Conservation (phyloP, 176 grass and related monocot species). For the Ananas comosus region DNA sequence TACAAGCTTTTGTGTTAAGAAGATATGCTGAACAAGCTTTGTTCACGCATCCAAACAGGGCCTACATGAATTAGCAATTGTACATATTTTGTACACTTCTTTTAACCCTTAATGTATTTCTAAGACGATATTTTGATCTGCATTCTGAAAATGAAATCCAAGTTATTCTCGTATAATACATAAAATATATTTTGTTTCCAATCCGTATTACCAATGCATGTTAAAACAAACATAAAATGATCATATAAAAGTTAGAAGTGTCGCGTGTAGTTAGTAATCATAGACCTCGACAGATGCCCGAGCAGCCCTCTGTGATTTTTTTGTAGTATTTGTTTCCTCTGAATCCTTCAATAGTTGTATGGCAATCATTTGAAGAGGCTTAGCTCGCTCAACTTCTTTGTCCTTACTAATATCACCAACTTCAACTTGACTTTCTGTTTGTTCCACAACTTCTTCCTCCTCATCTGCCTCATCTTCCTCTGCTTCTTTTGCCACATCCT, state of each 20-base stretch:
- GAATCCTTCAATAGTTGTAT: slow-evolving; percentile 80
- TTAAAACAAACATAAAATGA: no score
- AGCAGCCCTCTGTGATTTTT: slow-evolving; percentile 37
- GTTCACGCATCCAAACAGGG: no score
- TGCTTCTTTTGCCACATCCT: slow-evolving; percentile 51
- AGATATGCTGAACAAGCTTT: no score
- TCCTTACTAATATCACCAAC: slow-evolving; percentile 47
- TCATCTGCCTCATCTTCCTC: slow-evolving; percentile 87
- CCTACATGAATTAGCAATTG: no score
- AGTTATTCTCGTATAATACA: no score
- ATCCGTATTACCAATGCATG: no score
- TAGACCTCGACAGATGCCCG: slow-evolving; percentile 25
- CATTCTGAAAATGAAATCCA: no score
- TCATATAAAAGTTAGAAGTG: not conserved
- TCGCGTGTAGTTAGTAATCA: not conserved
- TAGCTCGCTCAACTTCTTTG: slow-evolving; percentile 48
- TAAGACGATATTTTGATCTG: no score
- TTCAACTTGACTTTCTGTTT: slow-evolving; percentile 51
- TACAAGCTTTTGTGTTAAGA: no score
- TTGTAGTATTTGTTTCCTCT: slow-evolving; percentile 49
- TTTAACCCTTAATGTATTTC: no score
- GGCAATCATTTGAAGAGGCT: slow-evolving; percentile 82
- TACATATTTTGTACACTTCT: no score
- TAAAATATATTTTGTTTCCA: no score
- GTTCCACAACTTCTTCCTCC: slow-evolving; percentile 49